These are phyloP conservation scores for Dissophora globulifera DNA, from an alignment of 192 early-diverging fungal genomes.

Conservation along the genomic window DNA sequence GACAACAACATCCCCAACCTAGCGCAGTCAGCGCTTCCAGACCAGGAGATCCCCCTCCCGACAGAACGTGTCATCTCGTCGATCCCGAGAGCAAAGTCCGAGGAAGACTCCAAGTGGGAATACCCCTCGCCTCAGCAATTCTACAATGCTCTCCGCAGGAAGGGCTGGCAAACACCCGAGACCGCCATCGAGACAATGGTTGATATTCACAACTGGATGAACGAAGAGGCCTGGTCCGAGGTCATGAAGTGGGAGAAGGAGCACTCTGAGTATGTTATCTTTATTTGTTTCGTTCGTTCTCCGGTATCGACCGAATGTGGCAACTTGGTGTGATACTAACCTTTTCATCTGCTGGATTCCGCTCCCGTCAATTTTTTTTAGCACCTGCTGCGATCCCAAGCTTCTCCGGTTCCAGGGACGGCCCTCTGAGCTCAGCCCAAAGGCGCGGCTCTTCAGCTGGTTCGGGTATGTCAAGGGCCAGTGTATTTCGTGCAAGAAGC, in stretches of 20 bases:
- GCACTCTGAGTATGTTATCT: conserved; percentile 62
- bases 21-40: conserved; percentile 70
- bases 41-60: conserved; percentile 77
- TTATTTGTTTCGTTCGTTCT: neutral
- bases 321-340: no score
- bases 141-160: conserved; percentile 87
- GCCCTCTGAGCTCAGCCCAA: conserved; percentile 80
- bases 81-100: conserved; percentile 75
- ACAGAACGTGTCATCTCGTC: conserved; percentile 84
- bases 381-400: conserved; percentile 64
- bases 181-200: conserved; percentile 91
- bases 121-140: conserved; percentile 94
- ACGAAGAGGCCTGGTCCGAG: conserved; percentile 95
- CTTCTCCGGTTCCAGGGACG: conserved; percentile 87
- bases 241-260: conserved; percentile 92
- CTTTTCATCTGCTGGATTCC: neutral
- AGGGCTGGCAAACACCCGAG: conserved; percentile 88
- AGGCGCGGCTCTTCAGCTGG: conserved; percentile 70
- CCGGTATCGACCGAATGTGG: neutral
- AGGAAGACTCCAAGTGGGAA: conserved; percentile 72
- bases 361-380: conserved; percentile 7
- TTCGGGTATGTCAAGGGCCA: conserved; percentile 71
- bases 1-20: conserved; percentile 94
- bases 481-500: no score
- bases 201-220: conserved; percentile 97